Evolutionary conservation across 2,329 filamentous ascomycete genomes (phyloP).

Genomic region (Colletotrichum brevisporum): DNA sequence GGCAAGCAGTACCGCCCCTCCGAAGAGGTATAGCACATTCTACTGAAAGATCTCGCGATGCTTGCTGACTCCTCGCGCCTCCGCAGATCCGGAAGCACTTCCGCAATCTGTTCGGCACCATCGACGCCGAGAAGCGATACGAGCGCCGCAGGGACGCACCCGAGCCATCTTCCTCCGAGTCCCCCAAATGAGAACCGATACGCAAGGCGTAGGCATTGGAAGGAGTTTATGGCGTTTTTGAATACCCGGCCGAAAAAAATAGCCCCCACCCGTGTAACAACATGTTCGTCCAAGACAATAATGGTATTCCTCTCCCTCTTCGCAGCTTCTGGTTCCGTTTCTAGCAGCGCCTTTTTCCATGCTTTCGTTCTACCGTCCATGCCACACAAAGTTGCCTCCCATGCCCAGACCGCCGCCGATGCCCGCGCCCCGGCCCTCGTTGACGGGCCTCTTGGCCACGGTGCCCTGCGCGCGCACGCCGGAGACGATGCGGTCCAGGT

Average conservation of each 20-base stretch:
- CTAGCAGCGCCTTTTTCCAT: too few relatives aligned
- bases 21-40: constrained; percentile 52
- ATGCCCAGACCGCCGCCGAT: constrained; percentile 67
- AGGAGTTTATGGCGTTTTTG: constrained; percentile 40
- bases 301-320: constrained; percentile 29
- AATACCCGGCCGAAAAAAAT: constrained; percentile 33
- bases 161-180: constrained; percentile 45
- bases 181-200: constrained; percentile 33
- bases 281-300: constrained; percentile 44
- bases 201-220: constrained; percentile 20
- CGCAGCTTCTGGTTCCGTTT: too few relatives aligned
- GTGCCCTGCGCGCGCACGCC: constrained; percentile 84
- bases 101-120: constrained; percentile 55
- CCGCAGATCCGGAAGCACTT: constrained; percentile 54
- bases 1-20: constrained; percentile 59
- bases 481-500: constrained; percentile 87
- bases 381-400: constrained; percentile 72
- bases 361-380: constrained; percentile 50
- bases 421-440: constrained; percentile 70
- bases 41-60: neutral
- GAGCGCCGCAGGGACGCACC: constrained; percentile 57
- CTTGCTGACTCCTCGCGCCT: neutral
- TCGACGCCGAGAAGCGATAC: constrained; percentile 59
- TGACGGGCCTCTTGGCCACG: constrained; percentile 84
- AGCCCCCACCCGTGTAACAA: constrained; percentile 44